Evolutionary conservation across 1,284 basidiomycete genomes (phyloP).

Genomic region (Pisolithus thermaeus): DNA sequence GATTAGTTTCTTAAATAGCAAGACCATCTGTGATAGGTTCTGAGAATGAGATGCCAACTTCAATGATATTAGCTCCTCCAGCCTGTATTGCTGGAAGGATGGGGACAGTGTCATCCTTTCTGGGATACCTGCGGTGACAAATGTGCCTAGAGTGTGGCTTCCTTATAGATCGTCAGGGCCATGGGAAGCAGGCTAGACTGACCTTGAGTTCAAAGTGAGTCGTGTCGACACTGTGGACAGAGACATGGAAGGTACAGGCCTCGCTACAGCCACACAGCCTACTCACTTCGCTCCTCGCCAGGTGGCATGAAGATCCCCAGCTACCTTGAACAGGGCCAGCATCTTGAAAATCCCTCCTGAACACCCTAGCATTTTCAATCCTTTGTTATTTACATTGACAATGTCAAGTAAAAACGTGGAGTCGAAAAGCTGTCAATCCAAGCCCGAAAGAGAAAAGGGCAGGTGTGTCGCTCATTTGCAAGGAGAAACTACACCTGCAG

Average conservation of each 20-base stretch:
- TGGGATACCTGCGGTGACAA: slow-evolving; percentile 86
- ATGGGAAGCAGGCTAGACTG: too few relatives aligned
- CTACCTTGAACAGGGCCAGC: slow-evolving; percentile 79
- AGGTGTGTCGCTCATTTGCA: slow-evolving; percentile 49
- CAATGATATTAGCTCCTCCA: slow-evolving; percentile 91
- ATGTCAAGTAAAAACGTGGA: slow-evolving; percentile 77
- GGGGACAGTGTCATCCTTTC: slow-evolving; percentile 72
- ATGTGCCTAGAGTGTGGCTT: slow-evolving; percentile 73
- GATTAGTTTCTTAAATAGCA: slow-evolving; percentile 86
- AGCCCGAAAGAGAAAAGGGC: slow-evolving; percentile 83
- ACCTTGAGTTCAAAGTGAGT: too few relatives aligned
- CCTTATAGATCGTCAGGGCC: too few relatives aligned
- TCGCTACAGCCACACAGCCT: too few relatives aligned
- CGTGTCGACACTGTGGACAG: too few relatives aligned
- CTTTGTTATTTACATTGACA: slow-evolving; percentile 81
- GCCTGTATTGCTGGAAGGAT: slow-evolving; percentile 85
- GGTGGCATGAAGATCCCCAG: slow-evolving; percentile 81
- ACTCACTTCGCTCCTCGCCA: slow-evolving; percentile 29
- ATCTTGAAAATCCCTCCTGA: slow-evolving; percentile 84
- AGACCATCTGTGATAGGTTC: slow-evolving; percentile 93
- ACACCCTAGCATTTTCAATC: slow-evolving; percentile 83
- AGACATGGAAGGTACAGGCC: too few relatives aligned
- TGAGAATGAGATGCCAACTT: slow-evolving; percentile 91
- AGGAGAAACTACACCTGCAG: slow-evolving; percentile 33
- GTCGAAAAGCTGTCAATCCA: slow-evolving; percentile 81